Evolutionary conservation across 768 basidiomycete species (phyloP), one percentile per base, ranked within the genome.

Genomic region (Lactarius pseudohatsudake): DNA sequence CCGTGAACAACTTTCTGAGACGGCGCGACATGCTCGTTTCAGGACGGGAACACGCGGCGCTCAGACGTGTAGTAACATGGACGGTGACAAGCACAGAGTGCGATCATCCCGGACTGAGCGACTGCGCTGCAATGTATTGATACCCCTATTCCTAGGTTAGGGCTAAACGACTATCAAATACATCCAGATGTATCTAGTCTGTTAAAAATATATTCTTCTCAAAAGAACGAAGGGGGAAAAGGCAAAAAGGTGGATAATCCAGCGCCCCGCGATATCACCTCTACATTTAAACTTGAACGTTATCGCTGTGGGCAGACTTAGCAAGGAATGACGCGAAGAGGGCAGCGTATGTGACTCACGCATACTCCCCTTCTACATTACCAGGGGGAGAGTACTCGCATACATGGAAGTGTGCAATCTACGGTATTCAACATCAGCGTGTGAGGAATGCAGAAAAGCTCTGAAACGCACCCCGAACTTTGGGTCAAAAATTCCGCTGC

Each of bases 331-430:
- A 62, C 47, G 9, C 18, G 57, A n/a, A 38, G 9, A 30, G 22
- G 34, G 32, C 2, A 34, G 41, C 3, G 45, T 10, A 62, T n/a
- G 34, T 40, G 15, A 82, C 87, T 71, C 75, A 88, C 87, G 75
- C 74, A 70, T 88, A 90, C 62, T 82, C 70, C 38, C 87, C 87
- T 26, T 81, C 79, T 70, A 91, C 79, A 75, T 91, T 91, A 55
- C 89, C 89, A 53, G 81, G 79, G 13, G 81, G 79, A 38, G 76
- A 82, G 73, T 91, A 90, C 77, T 91, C 87, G 78, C 89, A 91
- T 34, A 90, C 89, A 70, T 79, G 83, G 76, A 75, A 90, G 55
- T 84, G 79, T 26, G 86, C 85, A 63, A 74, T 71, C 87, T 88
- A 70, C 10, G 64, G 58, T 41, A 47, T 3, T 69, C 30, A 26